phyloP scores from a whole-genome alignment of 2,329 filamentous ascomycete species.

The Lojkania enalia region DNA sequence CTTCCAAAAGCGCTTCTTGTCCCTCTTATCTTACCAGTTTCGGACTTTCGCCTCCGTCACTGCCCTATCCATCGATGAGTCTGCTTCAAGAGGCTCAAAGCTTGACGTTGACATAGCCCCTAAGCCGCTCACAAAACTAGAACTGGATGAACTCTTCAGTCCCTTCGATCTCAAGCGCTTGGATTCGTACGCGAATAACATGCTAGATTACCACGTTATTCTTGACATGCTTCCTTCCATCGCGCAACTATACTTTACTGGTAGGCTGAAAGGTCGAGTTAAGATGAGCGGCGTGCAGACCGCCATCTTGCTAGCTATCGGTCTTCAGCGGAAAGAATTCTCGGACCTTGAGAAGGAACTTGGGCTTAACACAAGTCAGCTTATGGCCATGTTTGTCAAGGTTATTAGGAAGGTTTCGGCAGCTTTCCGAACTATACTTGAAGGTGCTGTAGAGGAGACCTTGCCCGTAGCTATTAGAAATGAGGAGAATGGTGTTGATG shows the following conservation, averaged over 20 bases:
- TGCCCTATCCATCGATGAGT: constrained; percentile 86
- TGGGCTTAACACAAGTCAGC: constrained; percentile 71
- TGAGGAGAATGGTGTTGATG: constrained; percentile 58
- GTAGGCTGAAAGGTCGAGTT: constrained; percentile 68
- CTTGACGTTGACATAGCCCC: constrained; percentile 59
- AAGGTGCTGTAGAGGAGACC: constrained; percentile 62
- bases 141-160: constrained; percentile 77
- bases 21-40: constrained; percentile 91
- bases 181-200: constrained; percentile 93
- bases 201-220: constrained; percentile 97
- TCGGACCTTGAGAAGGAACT: constrained; percentile 80
- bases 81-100: constrained; percentile 72
- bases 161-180: constrained; percentile 95
- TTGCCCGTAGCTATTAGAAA: constrained; percentile 52
- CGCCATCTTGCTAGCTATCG: constrained; percentile 81
- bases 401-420: constrained; percentile 83
- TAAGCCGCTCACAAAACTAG: constrained; percentile 67
- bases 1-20: constrained; percentile 92
- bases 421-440: constrained; percentile 75
- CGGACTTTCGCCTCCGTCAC: constrained; percentile 75
- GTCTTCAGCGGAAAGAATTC: constrained; percentile 86
- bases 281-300: constrained; percentile 81
- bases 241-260: constrained; percentile 81
- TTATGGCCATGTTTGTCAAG: constrained; percentile 97
- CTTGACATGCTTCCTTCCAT: constrained; percentile 87